Base-by-base conservation (phyloP, 192 early-diverging fungal genomes). In the Linnemannia zychae region DNA sequence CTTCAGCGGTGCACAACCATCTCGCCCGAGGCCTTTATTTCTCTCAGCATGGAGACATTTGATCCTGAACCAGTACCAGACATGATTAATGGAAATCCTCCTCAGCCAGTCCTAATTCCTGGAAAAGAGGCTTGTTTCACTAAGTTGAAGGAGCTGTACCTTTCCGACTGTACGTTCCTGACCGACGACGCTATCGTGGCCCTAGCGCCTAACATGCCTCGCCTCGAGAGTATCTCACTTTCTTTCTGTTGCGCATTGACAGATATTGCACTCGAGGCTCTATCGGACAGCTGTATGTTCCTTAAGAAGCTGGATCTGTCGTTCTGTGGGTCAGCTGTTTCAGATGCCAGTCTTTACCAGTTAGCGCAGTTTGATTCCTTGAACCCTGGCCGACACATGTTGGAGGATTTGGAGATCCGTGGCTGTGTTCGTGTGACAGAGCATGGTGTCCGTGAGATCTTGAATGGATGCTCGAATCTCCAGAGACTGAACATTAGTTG, bases 181-280 rank as follows among this genome's bases (percentile, higher is more conserved):
- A 93, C 94, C 5, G 94, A 96, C 66, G 86, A 83, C 7, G 90
- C 95, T 2, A 90, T 95, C 36, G 50, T 87, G 11, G 71, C 78
- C n/a, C 50, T 96, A 22, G 89, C 91, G 2, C 78, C 78, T 1
- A 84, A 86, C 18, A 93, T 94, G 79, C 92, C 93, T 24, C 76
- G 85, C 3, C 83, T 96, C 1, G 60, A 89, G 67, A 66, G 76
- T 20, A 82, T 95, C 6, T 92, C 89, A 12, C 90, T 96, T 20
- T 93, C 92, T 33, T 96, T 96, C 78, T 96, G 95, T 76, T 96
- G 95, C 84, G 91, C 95, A 0, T 72, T 96, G 18, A 95, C 94
- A 1, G 95, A 96, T 72, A 66, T 77, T 18, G 89, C 90, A 4
- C 79, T 91, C 24, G 81, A 81, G 7, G 73, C 82, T 1, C 28